phyloP scores from a whole-genome alignment of 768 basidiomycete genomes.

The Suillus brevipes region DNA sequence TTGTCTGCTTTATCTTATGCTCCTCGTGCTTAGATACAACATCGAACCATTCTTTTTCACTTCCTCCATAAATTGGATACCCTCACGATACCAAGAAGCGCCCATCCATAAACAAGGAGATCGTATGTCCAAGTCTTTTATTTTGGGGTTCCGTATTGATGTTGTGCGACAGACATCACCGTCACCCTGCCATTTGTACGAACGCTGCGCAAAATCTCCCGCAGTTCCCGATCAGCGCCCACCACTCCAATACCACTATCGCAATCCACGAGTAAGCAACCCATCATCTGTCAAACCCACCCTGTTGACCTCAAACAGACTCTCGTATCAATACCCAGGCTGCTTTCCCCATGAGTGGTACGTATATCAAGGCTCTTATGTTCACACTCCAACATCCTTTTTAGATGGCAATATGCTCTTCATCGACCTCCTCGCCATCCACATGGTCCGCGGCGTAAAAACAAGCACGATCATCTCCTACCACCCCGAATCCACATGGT shows the following conservation, averaged over 20 bases:
- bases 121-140: constrained; percentile 40
- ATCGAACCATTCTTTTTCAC: constrained; percentile 69
- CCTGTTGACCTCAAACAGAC: too few species aligned
- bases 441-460: constrained; percentile 43
- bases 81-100: constrained; percentile 61
- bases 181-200: constrained; percentile 55
- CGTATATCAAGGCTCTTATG: constrained; percentile 11
- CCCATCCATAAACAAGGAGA: constrained; percentile 42
- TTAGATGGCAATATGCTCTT: constrained; percentile 26
- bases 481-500: constrained; percentile 24
- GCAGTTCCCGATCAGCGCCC: not conserved
- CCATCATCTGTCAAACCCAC: constrained; percentile 8
- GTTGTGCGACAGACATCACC: constrained; percentile 47
- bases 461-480: constrained; percentile 30
- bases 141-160: not conserved
- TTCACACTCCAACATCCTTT: constrained; percentile 2
- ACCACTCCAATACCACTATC: not conserved
- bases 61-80: constrained; percentile 66
- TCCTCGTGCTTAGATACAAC: constrained; percentile 37
- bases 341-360: constrained; percentile 42
- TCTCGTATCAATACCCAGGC: constrained; percentile 53
- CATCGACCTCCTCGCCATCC: constrained; percentile 53
- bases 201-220: constrained; percentile 29
- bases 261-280: not conserved
- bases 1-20: not conserved